These are phyloP conservation scores for Scleromitrula shiraiana DNA, from an alignment of 2,329 filamentous ascomycete species.

Conservation along the genomic window DNA sequence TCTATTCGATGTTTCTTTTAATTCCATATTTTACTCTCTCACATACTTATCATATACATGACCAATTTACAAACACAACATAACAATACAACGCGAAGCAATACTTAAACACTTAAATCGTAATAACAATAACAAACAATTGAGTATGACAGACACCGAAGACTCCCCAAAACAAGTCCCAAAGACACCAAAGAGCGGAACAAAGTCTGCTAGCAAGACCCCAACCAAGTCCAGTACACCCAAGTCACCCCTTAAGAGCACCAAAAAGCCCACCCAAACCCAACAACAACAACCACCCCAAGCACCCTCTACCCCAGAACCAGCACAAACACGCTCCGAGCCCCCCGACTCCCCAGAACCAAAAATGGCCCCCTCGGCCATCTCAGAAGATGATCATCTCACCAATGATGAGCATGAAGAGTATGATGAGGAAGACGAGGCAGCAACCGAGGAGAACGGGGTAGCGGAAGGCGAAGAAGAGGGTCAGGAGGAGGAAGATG, in stretches of 20 bases:
- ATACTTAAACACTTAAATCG: no score
- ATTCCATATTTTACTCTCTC: background rate
- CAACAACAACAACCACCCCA: background rate
- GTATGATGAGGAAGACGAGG: slow-evolving; percentile 6
- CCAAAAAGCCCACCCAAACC: background rate
- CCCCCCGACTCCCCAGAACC: slow-evolving; percentile 5
- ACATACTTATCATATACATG: background rate
- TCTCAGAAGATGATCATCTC: slow-evolving; percentile 6
- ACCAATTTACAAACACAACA: background rate
- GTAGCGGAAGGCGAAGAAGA: slow-evolving; percentile 6
- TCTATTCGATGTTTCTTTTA: background rate
- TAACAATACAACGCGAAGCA: background rate
- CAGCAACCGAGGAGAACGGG: slow-evolving; percentile 2
- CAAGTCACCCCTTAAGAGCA: background rate
- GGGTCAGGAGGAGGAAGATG: slow-evolving; percentile 5
- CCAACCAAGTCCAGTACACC: background rate
- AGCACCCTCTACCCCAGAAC: slow-evolving; percentile 6
- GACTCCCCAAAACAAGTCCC: background rate
- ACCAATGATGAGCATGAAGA: slow-evolving; percentile 9
- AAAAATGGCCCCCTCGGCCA: slow-evolving; percentile 6
- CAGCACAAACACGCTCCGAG: slow-evolving; percentile 7
- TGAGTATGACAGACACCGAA: slow-evolving; percentile 10
- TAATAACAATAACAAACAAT: background rate
- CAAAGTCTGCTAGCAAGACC: background rate
- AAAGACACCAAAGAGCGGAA: background rate